These are phyloP conservation scores for Sugiyamaella smithiae DNA, from an alignment of 805 yeast species.

Conservation along the genomic window DNA sequence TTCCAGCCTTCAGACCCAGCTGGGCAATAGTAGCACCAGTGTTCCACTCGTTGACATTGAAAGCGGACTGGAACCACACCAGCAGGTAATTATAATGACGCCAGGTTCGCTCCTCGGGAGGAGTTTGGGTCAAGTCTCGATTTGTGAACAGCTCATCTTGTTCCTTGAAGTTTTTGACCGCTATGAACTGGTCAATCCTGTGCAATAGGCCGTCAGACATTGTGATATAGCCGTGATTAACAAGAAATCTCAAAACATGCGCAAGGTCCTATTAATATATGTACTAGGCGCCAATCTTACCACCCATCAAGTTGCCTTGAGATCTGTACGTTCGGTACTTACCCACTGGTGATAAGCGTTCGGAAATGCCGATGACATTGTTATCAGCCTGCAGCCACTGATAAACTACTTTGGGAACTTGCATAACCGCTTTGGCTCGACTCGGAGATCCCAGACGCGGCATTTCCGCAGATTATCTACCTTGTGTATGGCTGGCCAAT, in stretches of 20 bases:
- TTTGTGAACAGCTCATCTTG: conserved; percentile 7
- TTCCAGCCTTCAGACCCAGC: conserved; percentile 18
- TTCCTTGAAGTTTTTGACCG: conserved; percentile 8
- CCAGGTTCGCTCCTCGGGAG: conserved; percentile 14
- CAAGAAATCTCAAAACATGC: too few species aligned
- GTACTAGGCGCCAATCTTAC: too few species aligned
- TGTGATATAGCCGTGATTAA: too few species aligned
- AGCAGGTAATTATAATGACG: conserved; percentile 10
- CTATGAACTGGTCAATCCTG: conserved; percentile 26
- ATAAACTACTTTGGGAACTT: background rate
- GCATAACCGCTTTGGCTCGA: background rate
- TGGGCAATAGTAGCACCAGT: conserved; percentile 21
- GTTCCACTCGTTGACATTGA: conserved; percentile 34
- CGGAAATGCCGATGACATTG: conserved; percentile 4
- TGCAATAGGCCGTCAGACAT: conserved; percentile 16
- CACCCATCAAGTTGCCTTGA: too few species aligned
- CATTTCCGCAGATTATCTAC: background rate
- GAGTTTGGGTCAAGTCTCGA: conserved; percentile 8
- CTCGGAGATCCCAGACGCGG: background rate
- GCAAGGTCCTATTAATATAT: too few species aligned
- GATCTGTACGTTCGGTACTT: background rate
- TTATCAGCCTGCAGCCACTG: background rate
- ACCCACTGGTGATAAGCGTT: background rate
- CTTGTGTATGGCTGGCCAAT: too few species aligned
- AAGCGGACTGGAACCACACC: conserved; percentile 24